Evolutionary conservation across 345 rosid genomes (phyloP), one percentile per base, ranked within the genome.

Genomic region (Euphorbia peplus): DNA sequence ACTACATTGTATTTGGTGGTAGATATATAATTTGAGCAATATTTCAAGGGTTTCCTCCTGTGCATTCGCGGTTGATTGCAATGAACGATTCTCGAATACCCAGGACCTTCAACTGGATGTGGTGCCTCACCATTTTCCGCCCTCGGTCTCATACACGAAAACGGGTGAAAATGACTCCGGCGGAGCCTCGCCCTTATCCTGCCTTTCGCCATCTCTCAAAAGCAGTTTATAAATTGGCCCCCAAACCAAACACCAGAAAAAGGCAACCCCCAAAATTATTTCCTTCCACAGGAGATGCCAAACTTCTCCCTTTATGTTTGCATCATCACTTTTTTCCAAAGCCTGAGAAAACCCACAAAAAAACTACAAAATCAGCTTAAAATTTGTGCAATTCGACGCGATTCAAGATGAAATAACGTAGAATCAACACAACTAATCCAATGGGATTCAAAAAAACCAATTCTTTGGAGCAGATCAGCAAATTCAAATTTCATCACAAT

Each of bases 41-140:
- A 91, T 55, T 84, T 86, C 32, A 87, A 70, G 22, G 96, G 95
- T 76, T 82, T 87, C 75, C 74, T 86, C 81, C 70, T 71, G 80
- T 95, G 98, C 85, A 84, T 67, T 55, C 69, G 75, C 59, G 99
- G 91, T 71, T 87, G 86, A 41, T 95, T 95, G 80, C 99, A 95
- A 65, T 90, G 73, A 63, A 95, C 95, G 24, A 85, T 76, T 70
- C 98, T 73, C 0, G 95, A 78, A 76, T 70, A 88, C 5, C 92
- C 93, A 0, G 91, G 89, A 29, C 97, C 93, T 35, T 79, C 86
- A 37, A 89, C 29, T 50, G 84, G 52, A 73, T 84, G 90, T 11
- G 88, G 82, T 21, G 73, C 88, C 51, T 81, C 75, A 32, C 62
- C 78, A 64, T 86, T 79, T 5, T 76, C 24, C 1, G 80, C 60